Base-by-base conservation (phyloP, 2,329 filamentous ascomycete species). In the Hypoxylon sp. region DNA sequence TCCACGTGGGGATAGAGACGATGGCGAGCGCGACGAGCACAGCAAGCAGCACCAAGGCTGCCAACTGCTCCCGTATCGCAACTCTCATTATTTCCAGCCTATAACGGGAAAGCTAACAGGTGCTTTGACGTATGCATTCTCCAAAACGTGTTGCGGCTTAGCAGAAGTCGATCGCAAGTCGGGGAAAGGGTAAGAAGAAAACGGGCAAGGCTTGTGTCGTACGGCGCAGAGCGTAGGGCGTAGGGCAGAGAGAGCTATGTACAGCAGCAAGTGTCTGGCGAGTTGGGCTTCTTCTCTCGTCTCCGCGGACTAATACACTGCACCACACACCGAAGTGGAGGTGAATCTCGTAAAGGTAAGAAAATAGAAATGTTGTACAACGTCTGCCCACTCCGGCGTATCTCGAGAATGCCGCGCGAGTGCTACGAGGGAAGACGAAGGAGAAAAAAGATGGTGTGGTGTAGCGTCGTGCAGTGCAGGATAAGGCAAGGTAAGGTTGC, bases 51-150 rank as follows among this genome's bases (percentile, higher is more conserved):
- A 97, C 93, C 71, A 97, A 86, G 79, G 90, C 85, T 72, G 89
- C 93, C 74, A 98, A 86, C 87, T 98, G 94, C 82, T 94, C 91
- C 73, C 93, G 88, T 76, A 97, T 97, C 64, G 92, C 91, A 79
- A 97, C 89, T 79, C 93, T 89, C 93, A 97, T 95, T 75, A 55
- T 75, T 74, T 27, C 72, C 73, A 64, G 76, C 73, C 76, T 80
- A 80, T 72, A 69, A 70, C 52, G 74, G 70, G 69, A 72, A 72
- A 73, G 66, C 69, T 64, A 61, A 69, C 57, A 63, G 65, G 29
- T 60, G 66, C 70, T 60, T 73, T 69, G 67, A 65, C 60, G 68
- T 62, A 74, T 74, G 76, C 80, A 81, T 81, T 67, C 65, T 77
- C 69, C 64, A 58, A 58, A 53, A 57, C 37, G 51, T 67, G 29